phyloP scores from a whole-genome alignment of 768 basidiomycete species.

The Postia placenta region DNA sequence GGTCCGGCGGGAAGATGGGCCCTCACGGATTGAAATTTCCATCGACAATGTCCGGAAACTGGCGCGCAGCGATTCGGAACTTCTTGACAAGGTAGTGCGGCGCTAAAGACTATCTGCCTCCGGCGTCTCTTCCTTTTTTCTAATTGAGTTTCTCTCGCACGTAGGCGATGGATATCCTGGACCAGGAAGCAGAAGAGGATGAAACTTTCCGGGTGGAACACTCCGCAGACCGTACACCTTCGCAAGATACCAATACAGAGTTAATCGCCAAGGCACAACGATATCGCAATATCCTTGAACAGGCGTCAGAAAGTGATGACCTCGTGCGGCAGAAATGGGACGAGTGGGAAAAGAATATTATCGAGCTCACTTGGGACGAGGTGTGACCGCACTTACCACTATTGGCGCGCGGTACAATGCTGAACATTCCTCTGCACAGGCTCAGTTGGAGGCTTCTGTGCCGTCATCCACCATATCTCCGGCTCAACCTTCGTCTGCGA shows the following conservation, averaged over 20 bases:
- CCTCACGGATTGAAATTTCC: conserved; percentile 59
- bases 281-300: conserved; percentile 64
- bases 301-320: conserved; percentile 72
- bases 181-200: conserved; percentile 83
- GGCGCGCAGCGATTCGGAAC: conserved; percentile 48
- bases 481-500: background rate
- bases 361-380: conserved; percentile 64
- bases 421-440: conserved; percentile 31
- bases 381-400: conserved; percentile 29
- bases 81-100: conserved; percentile 67
- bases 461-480: conserved; percentile 53
- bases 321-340: conserved; percentile 80
- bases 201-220: conserved; percentile 56
- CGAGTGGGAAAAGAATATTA: conserved; percentile 75
- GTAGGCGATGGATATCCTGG: conserved; percentile 87
- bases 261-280: conserved; percentile 64
- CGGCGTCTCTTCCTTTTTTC: too few relatives aligned
- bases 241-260: conserved; percentile 73
- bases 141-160: background rate
- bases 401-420: background rate
- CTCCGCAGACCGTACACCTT: conserved; percentile 49
- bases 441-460: conserved; percentile 56
- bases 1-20: conserved; percentile 73
- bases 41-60: conserved; percentile 70
- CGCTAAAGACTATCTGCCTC: background rate